Base-by-base conservation (phyloP, 345 rosid genomes). In the Eucalyptus marginata region DNA sequence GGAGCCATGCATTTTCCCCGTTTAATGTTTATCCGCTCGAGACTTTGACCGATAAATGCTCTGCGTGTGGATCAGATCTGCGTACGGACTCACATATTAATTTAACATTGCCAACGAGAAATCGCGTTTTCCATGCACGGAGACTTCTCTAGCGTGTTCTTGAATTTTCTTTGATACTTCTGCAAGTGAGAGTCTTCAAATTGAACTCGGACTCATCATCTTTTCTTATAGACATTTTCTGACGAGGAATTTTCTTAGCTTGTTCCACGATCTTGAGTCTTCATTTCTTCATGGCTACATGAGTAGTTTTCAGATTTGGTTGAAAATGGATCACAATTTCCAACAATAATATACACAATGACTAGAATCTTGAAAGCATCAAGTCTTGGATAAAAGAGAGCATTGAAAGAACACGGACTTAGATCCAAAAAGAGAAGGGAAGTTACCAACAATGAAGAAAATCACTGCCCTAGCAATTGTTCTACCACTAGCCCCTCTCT, bases 251-350 rank as follows among this genome's bases (percentile, higher is more conserved):
- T 56, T 56, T 9, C 29, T 24, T 56, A 56, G 27, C 62, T 56
- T 56, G 62, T 56, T 24, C 62, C 62, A 56, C 6, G 62, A 56
- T 56, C 29, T 56, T 24, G 27, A 22, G 13, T 56, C 62, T 24
- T 56, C 62, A 8, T 56, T 56, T 56, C 62, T 24, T 56, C 13
- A 25, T 24, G 13, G 12, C 62, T 56, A 56, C 0, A 24, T 1
- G 0, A 24, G 62, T 56, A 56, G 3, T 56, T 56, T 56, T 25
- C 13, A 56, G 0, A 1, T 24, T 0, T 56, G 0, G 0, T 56
- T 24, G 27, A 9, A 56, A 56, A 56, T 56, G 3, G 1, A 10
- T 24, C 29, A 56, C 62, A 56, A 56, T 25, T 56, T 56, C 13
- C 62, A 56, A 56, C 0, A 56, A 56, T 24, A 56, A 56, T 22